Base-by-base conservation (phyloP, 225 moss, liverwort and hornwort species). In the Antitrichia curtipendula region DNA sequence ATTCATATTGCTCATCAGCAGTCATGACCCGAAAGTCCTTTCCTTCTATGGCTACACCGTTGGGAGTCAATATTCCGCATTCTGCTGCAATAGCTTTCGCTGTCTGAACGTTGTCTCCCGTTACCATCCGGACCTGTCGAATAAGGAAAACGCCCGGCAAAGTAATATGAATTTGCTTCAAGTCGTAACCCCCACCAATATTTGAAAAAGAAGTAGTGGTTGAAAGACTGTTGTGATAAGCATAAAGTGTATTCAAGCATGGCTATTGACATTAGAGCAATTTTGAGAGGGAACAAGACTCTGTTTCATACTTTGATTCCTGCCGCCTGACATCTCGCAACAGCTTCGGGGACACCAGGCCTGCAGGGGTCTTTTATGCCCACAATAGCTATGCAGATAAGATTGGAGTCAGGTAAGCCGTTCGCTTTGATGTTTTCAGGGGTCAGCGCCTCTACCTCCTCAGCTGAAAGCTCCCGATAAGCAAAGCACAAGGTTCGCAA, bases 301-400 rank as follows among this genome's bases (percentile, higher is more conserved):
- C n/a, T 54, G 50, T 53, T 50, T 57, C 83, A 73, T 92, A 94
- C 93, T 91, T 92, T 94, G 57, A 98, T 98, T 78, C 97, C 97
- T 41, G 96, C 97, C 62, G 89, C 85, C 78, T 98, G 97, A 90
- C 97, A 98, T 74, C 87, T 95, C 59, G 91, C 92, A 52, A 98
- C 97, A 84, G 97, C 97, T 85, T 98, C 96, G 11, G 96, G 97
- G 74, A 98, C 97, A 82, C 97, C 97, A 88, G 97, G 95, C 87
- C 97, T 93, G 86, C 97, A 98, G 32, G 97, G 97, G 87, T 98
- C 97, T 91, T 98, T 98, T 53, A 98, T 98, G 75, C 97, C 97
- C 83, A 98, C 95, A 36, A 98, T 95, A 65, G 97, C 93, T 64
- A 98, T 80, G 85, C 96, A 96, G 36, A 88, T 89, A 31, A 98